Evolutionary conservation across 345 rosid genomes (phyloP).

Genomic region (Populus deltoides): DNA sequence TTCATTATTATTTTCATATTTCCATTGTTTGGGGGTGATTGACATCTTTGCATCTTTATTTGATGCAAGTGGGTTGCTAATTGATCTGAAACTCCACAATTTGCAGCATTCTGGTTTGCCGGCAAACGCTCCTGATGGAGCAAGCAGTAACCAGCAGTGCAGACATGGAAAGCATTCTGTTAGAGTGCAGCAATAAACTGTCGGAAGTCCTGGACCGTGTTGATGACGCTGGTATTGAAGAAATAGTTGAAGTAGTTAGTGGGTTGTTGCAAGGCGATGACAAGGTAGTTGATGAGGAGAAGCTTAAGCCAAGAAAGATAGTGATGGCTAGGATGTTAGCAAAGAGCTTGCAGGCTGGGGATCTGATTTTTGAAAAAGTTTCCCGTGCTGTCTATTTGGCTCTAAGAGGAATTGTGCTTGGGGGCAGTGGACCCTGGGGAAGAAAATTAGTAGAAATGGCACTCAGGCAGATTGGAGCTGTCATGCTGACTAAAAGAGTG

Average conservation of each 20-base stretch:
- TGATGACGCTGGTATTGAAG: conserved; percentile 53
- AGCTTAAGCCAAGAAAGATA: not conserved
- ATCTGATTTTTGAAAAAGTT: conserved; percentile 21
- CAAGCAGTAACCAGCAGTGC: conserved; percentile 39
- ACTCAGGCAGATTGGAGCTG: conserved; percentile 17
- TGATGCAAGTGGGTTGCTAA: not conserved
- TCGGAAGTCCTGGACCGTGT: conserved; percentile 47
- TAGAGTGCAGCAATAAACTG: conserved; percentile 41
- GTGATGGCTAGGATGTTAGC: conserved; percentile 20
- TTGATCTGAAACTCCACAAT: not conserved
- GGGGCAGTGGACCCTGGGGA: conserved; percentile 14
- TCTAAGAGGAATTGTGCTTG: conserved; percentile 18
- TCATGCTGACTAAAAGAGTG: conserved; percentile 9
- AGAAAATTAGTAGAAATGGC: conserved; percentile 12
- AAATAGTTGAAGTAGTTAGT: conserved; percentile 52
- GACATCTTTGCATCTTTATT: not conserved
- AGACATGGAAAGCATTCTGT: conserved; percentile 53
- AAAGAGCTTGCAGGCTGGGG: conserved; percentile 27
- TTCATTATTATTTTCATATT: too few relatives aligned
- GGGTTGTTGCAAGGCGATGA: conserved; percentile 29
- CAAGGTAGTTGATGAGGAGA: conserved; percentile 12
- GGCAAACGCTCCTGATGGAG: conserved; percentile 64
- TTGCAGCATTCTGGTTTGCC: conserved; percentile 76
- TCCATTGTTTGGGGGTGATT: too few relatives aligned
- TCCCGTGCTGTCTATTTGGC: conserved; percentile 19